phyloP scores from a whole-genome alignment of 129 eudicot genomes.

The Dittrichia graveolens region DNA sequence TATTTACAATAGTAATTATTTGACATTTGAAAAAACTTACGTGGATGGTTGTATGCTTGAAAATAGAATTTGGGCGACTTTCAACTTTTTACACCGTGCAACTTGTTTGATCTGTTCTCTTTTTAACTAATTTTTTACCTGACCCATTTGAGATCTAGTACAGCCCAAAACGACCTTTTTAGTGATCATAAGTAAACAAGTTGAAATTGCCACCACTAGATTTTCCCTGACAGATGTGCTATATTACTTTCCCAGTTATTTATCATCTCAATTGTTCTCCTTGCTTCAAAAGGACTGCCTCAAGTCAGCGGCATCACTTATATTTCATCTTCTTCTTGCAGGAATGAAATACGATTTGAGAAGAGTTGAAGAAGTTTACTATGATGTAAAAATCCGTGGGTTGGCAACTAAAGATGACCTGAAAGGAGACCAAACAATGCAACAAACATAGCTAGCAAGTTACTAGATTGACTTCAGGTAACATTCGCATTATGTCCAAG shows the following conservation, averaged over 20 bases:
- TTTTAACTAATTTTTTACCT: background rate
- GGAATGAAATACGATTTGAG: slow-evolving; percentile 92
- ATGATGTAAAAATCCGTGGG: slow-evolving; percentile 92
- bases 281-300: too few species aligned
- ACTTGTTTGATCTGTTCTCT: background rate
- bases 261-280: background rate
- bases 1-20: background rate
- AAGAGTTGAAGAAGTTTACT: slow-evolving; percentile 81
- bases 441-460: slow-evolving; percentile 34
- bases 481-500: background rate
- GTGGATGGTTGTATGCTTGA: background rate
- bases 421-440: slow-evolving; percentile 39
- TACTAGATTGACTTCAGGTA: background rate
- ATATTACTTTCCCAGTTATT: background rate
- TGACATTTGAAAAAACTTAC: background rate
- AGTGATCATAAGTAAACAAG: background rate
- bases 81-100: background rate
- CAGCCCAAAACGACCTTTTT: background rate
- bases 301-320: too few species aligned
- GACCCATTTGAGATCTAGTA: background rate
- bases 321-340: slow-evolving; percentile 30
- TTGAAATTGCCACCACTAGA: background rate
- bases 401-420: slow-evolving; percentile 48
- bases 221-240: background rate
- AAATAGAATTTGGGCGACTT: background rate